A percentile compares a stretch with the other conserved stretches of the same genome.
These are phyloP conservation scores for Pleodorina starrii DNA, from an alignment of 139 green algal species.

Conservation along the genomic window DNA sequence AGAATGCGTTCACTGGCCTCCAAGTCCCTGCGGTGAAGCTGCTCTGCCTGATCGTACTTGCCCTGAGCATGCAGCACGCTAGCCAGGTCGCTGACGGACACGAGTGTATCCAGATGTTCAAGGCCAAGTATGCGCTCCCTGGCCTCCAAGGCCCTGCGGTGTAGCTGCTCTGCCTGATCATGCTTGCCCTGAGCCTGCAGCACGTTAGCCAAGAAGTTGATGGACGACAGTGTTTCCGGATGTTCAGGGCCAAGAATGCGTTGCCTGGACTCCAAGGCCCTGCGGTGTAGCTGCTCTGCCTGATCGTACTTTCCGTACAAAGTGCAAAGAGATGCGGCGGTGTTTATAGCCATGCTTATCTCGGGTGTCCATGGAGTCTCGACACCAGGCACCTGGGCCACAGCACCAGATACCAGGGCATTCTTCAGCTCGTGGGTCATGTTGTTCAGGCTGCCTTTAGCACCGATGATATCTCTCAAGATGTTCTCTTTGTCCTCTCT, in stretches of 20 bases:
- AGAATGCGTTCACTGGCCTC: too few species aligned
- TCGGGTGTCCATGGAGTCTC: background rate
- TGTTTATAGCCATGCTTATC: background rate
- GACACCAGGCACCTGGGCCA: background rate
- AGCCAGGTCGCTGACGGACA: background rate
- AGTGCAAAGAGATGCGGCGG: background rate
- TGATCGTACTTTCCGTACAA: background rate
- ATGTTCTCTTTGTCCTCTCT: background rate
- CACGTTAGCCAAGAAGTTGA: background rate
- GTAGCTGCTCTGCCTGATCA: background rate
- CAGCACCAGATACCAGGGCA: background rate
- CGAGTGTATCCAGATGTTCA: background rate
- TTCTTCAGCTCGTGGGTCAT: conserved; percentile 7
- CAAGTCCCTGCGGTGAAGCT: too few species aligned
- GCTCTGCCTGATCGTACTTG: too few species aligned
- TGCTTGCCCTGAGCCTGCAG: background rate
- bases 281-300: background rate
- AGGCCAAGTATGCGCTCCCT: background rate
- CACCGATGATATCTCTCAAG: background rate
- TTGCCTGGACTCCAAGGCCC: background rate
- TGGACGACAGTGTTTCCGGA: background rate
- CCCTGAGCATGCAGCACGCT: background rate
- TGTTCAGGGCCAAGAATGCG: background rate
- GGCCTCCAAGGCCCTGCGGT: background rate
- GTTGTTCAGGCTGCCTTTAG: background rate